Evolutionary conservation across 2,329 filamentous ascomycete genomes (phyloP).

Genomic region (Colletotrichum musicola): DNA sequence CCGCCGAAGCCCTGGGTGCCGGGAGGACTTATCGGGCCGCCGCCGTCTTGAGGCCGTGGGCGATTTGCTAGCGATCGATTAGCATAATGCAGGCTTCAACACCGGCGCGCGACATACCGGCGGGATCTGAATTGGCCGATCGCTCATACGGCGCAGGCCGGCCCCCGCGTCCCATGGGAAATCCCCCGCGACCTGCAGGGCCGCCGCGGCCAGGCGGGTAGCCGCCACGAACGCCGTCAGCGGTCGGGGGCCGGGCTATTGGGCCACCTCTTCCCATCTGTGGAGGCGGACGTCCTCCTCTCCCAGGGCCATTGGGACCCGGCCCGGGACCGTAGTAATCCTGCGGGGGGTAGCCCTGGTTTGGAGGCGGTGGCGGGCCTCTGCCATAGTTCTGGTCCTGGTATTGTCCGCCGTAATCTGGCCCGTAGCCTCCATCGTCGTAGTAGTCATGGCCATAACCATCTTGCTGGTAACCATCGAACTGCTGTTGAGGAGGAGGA

Average conservation of each 20-base stretch:
- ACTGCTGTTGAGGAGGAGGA: constrained; percentile 50
- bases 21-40: constrained; percentile 47
- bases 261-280: constrained; percentile 60
- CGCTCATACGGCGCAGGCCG: constrained; percentile 56
- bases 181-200: constrained; percentile 49
- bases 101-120: constrained; percentile 48
- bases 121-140: constrained; percentile 55
- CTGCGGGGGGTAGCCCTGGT: constrained; percentile 55
- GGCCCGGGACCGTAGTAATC: constrained; percentile 59
- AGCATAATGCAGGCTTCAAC: constrained; percentile 7
- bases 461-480: constrained; percentile 60
- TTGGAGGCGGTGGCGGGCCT: constrained; percentile 52
- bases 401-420: constrained; percentile 57
- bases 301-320: constrained; percentile 52
- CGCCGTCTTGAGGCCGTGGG: constrained; percentile 47
- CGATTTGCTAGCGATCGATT: constrained; percentile 43
- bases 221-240: constrained; percentile 52
- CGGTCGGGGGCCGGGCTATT: constrained; percentile 55
- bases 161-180: constrained; percentile 51
- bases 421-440: constrained; percentile 53
- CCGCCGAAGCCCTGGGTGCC: constrained; percentile 45
- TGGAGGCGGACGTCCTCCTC: constrained; percentile 57
- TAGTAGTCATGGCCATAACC: constrained; percentile 59
- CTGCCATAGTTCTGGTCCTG: constrained; percentile 60
- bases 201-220: constrained; percentile 54